phyloP scores from a whole-genome alignment of 139 green algal species.

The Chlamydomonas eustigma region DNA sequence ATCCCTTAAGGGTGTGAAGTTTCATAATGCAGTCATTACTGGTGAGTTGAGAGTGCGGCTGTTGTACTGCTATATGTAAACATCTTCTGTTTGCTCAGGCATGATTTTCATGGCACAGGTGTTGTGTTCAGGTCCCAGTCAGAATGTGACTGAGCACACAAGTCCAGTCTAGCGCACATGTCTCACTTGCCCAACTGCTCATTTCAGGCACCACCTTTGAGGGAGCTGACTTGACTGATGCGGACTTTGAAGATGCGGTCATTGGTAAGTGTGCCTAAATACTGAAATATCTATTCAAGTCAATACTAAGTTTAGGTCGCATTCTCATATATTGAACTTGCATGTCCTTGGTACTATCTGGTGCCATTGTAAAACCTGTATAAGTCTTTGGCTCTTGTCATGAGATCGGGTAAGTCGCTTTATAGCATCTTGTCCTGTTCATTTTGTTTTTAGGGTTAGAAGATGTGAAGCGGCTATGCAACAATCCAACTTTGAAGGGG shows the following conservation, averaged over 20 bases:
- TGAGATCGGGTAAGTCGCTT: too few species aligned
- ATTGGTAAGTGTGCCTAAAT: conserved; percentile 44
- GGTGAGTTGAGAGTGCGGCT: too few species aligned
- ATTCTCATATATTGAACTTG: neutral
- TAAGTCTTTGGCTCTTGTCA: neutral
- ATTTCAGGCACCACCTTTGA: conserved; percentile 58
- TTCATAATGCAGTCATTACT: conserved; percentile 57
- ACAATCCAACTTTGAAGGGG: conserved; percentile 74
- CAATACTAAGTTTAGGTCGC: neutral
- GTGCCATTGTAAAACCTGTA: too few species aligned
- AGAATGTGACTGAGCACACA: too few species aligned
- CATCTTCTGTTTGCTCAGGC: too few species aligned
- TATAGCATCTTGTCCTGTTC: neutral
- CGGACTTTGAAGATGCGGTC: conserved; percentile 89
- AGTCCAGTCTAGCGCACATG: too few species aligned
- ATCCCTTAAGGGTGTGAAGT: conserved; percentile 26
- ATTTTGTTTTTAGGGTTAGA: conserved; percentile 26
- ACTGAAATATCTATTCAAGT: neutral
- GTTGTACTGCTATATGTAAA: too few species aligned
- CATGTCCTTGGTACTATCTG: neutral
- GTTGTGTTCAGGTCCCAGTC: too few species aligned
- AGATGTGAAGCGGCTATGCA: conserved; percentile 67
- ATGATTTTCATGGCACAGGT: too few species aligned
- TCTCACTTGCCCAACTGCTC: neutral
- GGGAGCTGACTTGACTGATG: conserved; percentile 71